These are phyloP conservation scores for Talaromyces ruber DNA, from an alignment of 495 filamentous ascomycete genomes.

Conservation along the genomic window DNA sequence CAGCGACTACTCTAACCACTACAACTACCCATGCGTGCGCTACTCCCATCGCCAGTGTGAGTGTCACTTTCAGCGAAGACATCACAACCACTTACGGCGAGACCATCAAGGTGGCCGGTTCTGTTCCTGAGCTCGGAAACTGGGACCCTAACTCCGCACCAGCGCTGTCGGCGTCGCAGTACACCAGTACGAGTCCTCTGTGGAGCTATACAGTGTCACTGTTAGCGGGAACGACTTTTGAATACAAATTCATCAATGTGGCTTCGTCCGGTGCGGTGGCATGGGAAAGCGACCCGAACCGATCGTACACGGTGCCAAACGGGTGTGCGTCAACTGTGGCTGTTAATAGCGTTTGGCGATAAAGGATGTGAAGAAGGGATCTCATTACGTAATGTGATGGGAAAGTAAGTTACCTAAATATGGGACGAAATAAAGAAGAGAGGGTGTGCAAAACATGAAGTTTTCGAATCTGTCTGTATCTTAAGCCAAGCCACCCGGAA, in stretches of 20 bases:
- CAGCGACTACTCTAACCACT: neutral
- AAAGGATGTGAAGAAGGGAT: too few species aligned
- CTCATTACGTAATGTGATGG: too few species aligned
- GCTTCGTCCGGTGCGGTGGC: constrained; percentile 40
- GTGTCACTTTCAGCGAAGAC: constrained; percentile 41
- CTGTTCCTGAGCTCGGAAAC: constrained; percentile 41
- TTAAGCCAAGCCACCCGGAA: too few species aligned
- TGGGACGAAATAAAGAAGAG: too few species aligned
- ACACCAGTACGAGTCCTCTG: constrained; percentile 44
- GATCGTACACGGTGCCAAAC: constrained; percentile 37
- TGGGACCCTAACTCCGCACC: constrained; percentile 45
- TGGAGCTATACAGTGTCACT: constrained; percentile 48
- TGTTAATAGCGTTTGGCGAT: too few species aligned
- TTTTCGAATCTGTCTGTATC: too few species aligned
- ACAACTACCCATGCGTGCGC: neutral
- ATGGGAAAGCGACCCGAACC: constrained; percentile 62
- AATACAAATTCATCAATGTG: constrained; percentile 63
- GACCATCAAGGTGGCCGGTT: constrained; percentile 51
- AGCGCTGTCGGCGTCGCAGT: constrained; percentile 40
- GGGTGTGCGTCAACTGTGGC: too few species aligned
- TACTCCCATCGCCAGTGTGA: neutral
- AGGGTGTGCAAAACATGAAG: too few species aligned
- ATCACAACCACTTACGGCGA: constrained; percentile 48
- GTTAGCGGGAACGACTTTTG: constrained; percentile 39
- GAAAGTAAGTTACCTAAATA: too few species aligned